Percentiles rank a stretch among this genome's conserved stretches.
Conservation (phyloP, 352 stramenopile genomes). For the Phytophthora palmivora region DNA sequence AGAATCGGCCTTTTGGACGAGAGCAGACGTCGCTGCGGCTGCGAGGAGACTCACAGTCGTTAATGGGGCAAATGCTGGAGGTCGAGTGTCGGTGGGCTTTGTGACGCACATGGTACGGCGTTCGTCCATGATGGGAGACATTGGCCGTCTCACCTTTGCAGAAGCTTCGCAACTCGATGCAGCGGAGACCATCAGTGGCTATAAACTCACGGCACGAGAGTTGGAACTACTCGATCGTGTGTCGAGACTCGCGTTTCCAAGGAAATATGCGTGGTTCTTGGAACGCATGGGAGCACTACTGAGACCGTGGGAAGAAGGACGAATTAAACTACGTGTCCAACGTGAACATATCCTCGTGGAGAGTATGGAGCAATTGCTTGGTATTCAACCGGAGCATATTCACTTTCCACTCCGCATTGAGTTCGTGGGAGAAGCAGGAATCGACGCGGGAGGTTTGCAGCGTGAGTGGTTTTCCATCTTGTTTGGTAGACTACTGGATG, state of each 20-base stretch:
- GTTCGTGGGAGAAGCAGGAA: slow-evolving; percentile 83
- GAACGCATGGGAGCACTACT: slow-evolving; percentile 72
- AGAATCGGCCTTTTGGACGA: slow-evolving; percentile 71
- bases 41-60: slow-evolving; percentile 36
- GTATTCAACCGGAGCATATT: slow-evolving; percentile 76
- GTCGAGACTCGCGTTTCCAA: slow-evolving; percentile 70
- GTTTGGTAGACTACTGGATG: slow-evolving; percentile 70
- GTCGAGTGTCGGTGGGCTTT: slow-evolving; percentile 69
- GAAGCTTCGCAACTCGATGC: slow-evolving; percentile 69
- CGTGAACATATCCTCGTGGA: slow-evolving; percentile 80
- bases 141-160: slow-evolving; percentile 68
- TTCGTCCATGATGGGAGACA: slow-evolving; percentile 62
- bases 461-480: slow-evolving; percentile 88
- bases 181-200: slow-evolving; percentile 68
- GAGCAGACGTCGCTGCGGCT: slow-evolving; percentile 51
- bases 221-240: slow-evolving; percentile 73
- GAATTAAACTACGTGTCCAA: slow-evolving; percentile 83
- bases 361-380: slow-evolving; percentile 83
- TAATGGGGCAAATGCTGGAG: slow-evolving; percentile 1
- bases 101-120: slow-evolving; percentile 70
- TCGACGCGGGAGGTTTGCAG: slow-evolving; percentile 80
- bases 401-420: slow-evolving; percentile 87
- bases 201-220: slow-evolving; percentile 61
- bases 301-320: slow-evolving; percentile 78
- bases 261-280: slow-evolving; percentile 89